Conservation (phyloP, 2,329 filamentous ascomycete species). For the Pseudocercospora musae region DNA sequence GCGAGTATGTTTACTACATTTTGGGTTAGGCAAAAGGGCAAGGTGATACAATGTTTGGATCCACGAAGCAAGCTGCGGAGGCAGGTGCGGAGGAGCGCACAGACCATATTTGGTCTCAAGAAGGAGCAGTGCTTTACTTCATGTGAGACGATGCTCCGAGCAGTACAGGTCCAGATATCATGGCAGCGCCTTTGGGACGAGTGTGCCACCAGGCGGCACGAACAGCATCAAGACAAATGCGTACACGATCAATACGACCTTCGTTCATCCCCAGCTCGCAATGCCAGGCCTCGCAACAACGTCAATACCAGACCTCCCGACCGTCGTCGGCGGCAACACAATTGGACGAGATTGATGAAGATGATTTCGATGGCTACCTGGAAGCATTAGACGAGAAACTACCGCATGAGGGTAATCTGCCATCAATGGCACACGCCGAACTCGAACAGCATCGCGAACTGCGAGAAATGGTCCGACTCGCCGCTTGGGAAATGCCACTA, state of each 20-base stretch:
- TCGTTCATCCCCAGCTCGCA: slow-evolving; percentile 5
- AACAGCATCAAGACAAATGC: slow-evolving; percentile 15
- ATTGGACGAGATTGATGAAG: slow-evolving; percentile 8
- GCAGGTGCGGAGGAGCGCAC: slow-evolving; percentile 13
- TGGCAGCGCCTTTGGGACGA: slow-evolving; percentile 32
- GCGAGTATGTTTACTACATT: slow-evolving; percentile 11
- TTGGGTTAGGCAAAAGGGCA: neutral
- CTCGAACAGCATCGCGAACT: slow-evolving; percentile 84
- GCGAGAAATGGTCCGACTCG: slow-evolving; percentile 80
- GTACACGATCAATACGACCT: neutral
- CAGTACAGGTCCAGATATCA: slow-evolving; percentile 14
- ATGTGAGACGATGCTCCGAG: neutral
- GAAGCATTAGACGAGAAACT: slow-evolving; percentile 21
- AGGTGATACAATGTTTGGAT: neutral
- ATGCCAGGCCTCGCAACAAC: slow-evolving; percentile 16
- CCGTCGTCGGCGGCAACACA: slow-evolving; percentile 2
- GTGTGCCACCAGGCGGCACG: slow-evolving; percentile 28
- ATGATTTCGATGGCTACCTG: slow-evolving; percentile 14
- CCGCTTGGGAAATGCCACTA: slow-evolving; percentile 94
- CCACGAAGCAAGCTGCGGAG: slow-evolving; percentile 5
- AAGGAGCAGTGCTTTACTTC: slow-evolving; percentile 11
- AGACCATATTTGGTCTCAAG: slow-evolving; percentile 12
- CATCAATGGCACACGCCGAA: slow-evolving; percentile 77
- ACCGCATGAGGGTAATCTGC: slow-evolving; percentile 78
- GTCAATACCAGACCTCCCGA: slow-evolving; percentile 12